Evolutionary conservation across 208 protist species (phyloP).

Genomic region (Trypanosomatidae sp.): DNA sequence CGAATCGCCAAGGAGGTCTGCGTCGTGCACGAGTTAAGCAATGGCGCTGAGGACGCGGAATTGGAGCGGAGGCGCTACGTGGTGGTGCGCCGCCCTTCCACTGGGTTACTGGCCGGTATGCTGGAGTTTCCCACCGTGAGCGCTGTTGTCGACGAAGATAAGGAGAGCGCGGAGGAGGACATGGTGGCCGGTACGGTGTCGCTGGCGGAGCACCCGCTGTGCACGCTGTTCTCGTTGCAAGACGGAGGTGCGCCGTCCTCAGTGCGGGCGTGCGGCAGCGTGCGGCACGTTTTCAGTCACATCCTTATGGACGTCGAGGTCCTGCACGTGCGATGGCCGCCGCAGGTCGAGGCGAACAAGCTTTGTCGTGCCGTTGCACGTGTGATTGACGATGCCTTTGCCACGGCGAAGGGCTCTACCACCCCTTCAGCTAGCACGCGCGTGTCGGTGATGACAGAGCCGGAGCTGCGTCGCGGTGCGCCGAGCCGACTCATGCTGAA

Average conservation of each 20-base stretch:
- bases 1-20: conserved; percentile 59
- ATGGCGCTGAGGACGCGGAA: neutral
- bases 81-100: conserved; percentile 51
- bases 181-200: too few relatives aligned
- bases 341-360: too few relatives aligned
- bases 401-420: too few relatives aligned
- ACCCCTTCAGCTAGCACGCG: too few relatives aligned
- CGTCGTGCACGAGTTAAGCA: conserved; percentile 65
- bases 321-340: conserved; percentile 59
- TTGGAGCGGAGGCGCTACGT: conserved; percentile 68
- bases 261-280: conserved; percentile 22
- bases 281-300: conserved; percentile 86
- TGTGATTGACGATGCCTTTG: too few relatives aligned
- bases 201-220: conserved; percentile 12
- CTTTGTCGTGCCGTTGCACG: too few relatives aligned
- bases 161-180: conserved; percentile 3
- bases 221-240: neutral
- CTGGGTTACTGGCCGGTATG: conserved; percentile 83
- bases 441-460: conserved; percentile 59
- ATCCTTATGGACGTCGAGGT: conserved; percentile 78
- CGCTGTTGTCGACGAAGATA: neutral
- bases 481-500: conserved; percentile 70
- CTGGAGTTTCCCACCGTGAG: conserved; percentile 69
- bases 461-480: conserved; percentile 36
- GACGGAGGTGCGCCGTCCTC: neutral